phyloP scores from a whole-genome alignment of 306 rosid species.

The Oemleria cerasiformis region DNA sequence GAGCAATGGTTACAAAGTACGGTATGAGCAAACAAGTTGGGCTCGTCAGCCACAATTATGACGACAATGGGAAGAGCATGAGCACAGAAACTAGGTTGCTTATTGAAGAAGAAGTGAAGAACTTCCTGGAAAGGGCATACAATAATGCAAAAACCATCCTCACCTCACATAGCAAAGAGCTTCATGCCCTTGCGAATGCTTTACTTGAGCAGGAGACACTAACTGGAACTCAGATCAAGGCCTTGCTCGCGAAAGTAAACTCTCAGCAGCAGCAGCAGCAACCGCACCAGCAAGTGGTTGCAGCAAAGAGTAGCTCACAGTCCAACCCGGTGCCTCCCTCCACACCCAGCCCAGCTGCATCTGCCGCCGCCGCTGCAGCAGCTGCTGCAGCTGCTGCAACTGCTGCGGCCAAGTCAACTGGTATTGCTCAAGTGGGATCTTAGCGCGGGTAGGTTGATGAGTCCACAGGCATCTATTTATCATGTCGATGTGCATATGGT shows the following conservation, averaged over 20 bases:
- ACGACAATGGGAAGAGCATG: constrained; percentile 82
- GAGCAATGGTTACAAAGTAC: constrained; percentile 80
- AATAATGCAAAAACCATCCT: constrained; percentile 83
- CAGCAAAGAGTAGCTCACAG: constrained; percentile 53
- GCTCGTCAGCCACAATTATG: constrained; percentile 64
- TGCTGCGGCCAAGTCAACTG: constrained; percentile 75
- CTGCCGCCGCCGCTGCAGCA: constrained; percentile 62
- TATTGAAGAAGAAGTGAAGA: constrained; percentile 76
- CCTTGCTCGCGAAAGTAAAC: constrained; percentile 51
- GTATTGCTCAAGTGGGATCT: constrained; percentile 68
- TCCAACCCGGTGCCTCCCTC: constrained; percentile 55
- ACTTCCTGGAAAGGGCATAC: constrained; percentile 64
- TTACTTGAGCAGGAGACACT: constrained; percentile 75
- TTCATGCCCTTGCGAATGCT: constrained; percentile 81
- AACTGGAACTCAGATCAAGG: constrained; percentile 64
- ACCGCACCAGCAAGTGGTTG: constrained; percentile 29
- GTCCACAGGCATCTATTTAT: constrained; percentile 10
- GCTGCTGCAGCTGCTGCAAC: constrained; percentile 67
- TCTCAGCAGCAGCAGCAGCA: constrained; percentile 47
- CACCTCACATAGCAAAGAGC: constrained; percentile 71
- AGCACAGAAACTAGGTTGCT: constrained; percentile 92
- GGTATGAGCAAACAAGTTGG: constrained; percentile 93
- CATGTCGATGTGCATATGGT: constrained; percentile 60
- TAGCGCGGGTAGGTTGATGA: constrained; percentile 31
- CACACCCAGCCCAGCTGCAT: constrained; percentile 53